Evolutionary conservation across 495 filamentous ascomycete species (phyloP).

Genomic region (Cairneyella variabilis): DNA sequence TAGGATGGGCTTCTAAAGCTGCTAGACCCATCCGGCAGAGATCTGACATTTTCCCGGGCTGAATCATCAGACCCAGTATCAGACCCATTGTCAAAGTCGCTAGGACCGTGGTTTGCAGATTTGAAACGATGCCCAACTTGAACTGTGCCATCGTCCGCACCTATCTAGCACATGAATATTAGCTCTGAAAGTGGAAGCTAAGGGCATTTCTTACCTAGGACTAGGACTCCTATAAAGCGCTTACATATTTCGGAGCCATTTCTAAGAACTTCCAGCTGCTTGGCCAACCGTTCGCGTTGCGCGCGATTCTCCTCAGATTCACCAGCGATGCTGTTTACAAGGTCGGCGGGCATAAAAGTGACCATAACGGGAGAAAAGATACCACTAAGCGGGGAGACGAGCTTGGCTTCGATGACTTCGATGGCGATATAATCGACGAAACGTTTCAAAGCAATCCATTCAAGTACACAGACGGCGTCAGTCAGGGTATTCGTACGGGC

Average conservation of each 20-base stretch:
- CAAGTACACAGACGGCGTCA: background rate
- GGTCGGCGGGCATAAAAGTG: constrained; percentile 38
- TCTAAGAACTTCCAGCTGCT: constrained; percentile 46
- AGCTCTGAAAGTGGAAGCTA: constrained; percentile 4
- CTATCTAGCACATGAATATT: constrained; percentile 12
- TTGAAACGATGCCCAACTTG: constrained; percentile 1
- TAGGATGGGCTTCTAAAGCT: background rate
- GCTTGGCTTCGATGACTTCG: constrained; percentile 55
- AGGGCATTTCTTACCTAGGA: constrained; percentile 19
- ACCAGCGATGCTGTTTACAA: constrained; percentile 47
- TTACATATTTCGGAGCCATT: constrained; percentile 48
- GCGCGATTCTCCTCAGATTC: constrained; percentile 47
- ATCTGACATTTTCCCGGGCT: background rate
- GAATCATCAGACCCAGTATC: constrained; percentile 3
- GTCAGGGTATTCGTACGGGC: constrained; percentile 15
- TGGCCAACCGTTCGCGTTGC: constrained; percentile 46
- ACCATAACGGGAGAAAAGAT: constrained; percentile 43
- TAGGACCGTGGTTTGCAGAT: constrained; percentile 7
- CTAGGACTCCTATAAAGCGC: constrained; percentile 33
- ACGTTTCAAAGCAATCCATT: constrained; percentile 54
- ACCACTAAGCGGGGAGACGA: constrained; percentile 40
- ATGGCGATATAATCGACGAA: constrained; percentile 61
- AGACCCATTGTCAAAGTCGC: constrained; percentile 4
- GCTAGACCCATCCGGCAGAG: background rate
- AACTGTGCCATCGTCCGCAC: constrained; percentile 17